phyloP scores from a whole-genome alignment of 164 flowering plant species.

The Dillenia turbinata region DNA sequence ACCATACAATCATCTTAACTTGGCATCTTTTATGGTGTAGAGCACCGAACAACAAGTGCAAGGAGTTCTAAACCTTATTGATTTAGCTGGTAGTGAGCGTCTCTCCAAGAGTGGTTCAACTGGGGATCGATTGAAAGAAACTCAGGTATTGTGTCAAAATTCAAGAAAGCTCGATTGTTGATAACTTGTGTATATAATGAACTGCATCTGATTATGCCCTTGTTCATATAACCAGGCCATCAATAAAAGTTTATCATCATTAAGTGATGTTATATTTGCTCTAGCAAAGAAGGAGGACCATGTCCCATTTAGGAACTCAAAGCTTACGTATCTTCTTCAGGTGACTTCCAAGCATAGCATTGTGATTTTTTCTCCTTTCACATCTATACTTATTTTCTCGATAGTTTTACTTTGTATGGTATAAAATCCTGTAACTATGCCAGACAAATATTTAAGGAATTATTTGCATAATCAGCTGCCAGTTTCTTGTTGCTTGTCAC shows the following conservation, averaged over 20 bases:
- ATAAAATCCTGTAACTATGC: too few species aligned
- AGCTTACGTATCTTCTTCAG: conserved; percentile 97
- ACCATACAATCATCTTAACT: not conserved
- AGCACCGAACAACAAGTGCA: conserved; percentile 95
- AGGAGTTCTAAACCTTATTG: conserved; percentile 89
- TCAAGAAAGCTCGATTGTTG: not conserved
- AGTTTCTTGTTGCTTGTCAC: too few species aligned
- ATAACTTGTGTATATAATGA: not conserved
- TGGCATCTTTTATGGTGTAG: conserved; percentile 21
- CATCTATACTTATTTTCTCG: too few species aligned
- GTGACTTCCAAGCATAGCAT: conserved; percentile 24
- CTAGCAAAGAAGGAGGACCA: conserved; percentile 89
- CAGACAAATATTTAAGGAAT: too few species aligned
- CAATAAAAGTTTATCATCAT: conserved; percentile 80
- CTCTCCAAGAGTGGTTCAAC: conserved; percentile 95
- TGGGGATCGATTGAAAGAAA: conserved; percentile 88
- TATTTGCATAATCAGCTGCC: too few species aligned
- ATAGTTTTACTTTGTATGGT: too few species aligned
- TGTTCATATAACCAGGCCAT: conserved; percentile 54
- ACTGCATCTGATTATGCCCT: not conserved
- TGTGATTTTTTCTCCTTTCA: not conserved
- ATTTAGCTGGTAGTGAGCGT: conserved; percentile 99
- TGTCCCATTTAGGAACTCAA: conserved; percentile 89
- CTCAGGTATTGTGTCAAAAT: conserved; percentile 52
- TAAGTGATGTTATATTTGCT: conserved; percentile 89